Base-by-base conservation (phyloP, 2,329 filamentous ascomycete genomes). In the Trichoderma lentiforme region DNA sequence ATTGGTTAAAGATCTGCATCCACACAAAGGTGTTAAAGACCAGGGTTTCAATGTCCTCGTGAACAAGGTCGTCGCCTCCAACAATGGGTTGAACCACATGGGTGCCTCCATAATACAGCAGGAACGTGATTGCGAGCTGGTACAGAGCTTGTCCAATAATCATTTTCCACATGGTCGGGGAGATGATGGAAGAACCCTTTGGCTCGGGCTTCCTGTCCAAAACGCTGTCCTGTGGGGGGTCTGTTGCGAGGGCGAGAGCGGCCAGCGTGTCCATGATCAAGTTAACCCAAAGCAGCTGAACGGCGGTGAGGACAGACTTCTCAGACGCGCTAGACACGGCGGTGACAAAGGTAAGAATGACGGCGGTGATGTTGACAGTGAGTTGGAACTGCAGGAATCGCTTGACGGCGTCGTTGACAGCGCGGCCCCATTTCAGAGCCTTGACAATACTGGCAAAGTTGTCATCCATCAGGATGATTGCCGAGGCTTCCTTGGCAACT, bases 1-100 rank as follows among this genome's bases (percentile, higher is more conserved):
- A 93, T 79, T 97, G 92, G 82, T 98, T 98, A 85, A 98, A 98
- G 77, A 98, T 97, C 78, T 98, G 95, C 95, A 98, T 98, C 95
- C 95, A 98, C 68, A 98, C 95, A 79, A 98, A 98, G 0, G 94
- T 96, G 84, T 98, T 98, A 87, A 98, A 98, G 8, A 98, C 93
- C 62, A 98, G 87, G 3, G 94, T 97, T 71, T 90, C 85, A 73
- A 97, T 86, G 76, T 92, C 86, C 1, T 79, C 81, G 1, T 61
- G 61, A 70, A 9, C 26, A 18, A 77, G 78, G 5, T 75, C 79
- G 18, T 75, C 79, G 15, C 86, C 80, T 12, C 84, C 84, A n/a
- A 93, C 85, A 39, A 77, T 74, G 6, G 77, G 79, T 34, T 75
- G 73, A 7, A 80, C 76, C 12, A 78, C 39, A 78, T 83, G 72